A percentile compares a stretch with the other conserved stretches of the same genome.
These are phyloP conservation scores for Paraconiothyrium brasiliense DNA, from an alignment of 2,329 filamentous ascomycete species.

Conservation along the genomic window DNA sequence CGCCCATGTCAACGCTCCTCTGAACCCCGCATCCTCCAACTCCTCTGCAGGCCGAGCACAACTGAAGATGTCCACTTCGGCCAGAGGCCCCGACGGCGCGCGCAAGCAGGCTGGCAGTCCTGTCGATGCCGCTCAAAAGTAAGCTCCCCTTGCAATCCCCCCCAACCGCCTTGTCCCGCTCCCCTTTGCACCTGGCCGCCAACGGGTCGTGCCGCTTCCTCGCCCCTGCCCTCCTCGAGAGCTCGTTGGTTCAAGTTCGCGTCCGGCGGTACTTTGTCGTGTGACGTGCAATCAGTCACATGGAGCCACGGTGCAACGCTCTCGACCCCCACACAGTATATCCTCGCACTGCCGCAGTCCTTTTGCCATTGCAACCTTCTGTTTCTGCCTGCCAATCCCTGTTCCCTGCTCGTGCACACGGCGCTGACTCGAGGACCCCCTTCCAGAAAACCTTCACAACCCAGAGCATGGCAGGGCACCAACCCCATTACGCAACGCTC, in stretches of 20 bases:
- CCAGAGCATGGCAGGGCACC: slow-evolving; percentile 69
- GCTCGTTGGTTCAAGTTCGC: slow-evolving; percentile 30
- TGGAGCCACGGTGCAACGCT: slow-evolving; percentile 45
- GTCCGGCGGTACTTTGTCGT: slow-evolving; percentile 34
- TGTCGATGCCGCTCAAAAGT: slow-evolving; percentile 64
- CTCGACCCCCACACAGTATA: slow-evolving; percentile 16
- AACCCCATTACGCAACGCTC: slow-evolving; percentile 69
- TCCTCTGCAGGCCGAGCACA: slow-evolving; percentile 53
- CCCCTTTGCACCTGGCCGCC: slow-evolving; percentile 13
- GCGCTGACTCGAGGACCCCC: slow-evolving; percentile 36
- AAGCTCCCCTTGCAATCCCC: slow-evolving; percentile 39
- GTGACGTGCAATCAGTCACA: slow-evolving; percentile 46
- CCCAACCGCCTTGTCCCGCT: neutral
- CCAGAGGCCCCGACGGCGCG: slow-evolving; percentile 61
- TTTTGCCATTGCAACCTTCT: slow-evolving; percentile 18
- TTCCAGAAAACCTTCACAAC: slow-evolving; percentile 60
- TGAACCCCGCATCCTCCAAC: slow-evolving; percentile 48
- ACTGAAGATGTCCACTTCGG: slow-evolving; percentile 60
- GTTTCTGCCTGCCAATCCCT: slow-evolving; percentile 14
- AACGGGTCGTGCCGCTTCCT: slow-evolving; percentile 10
- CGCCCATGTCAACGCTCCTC: slow-evolving; percentile 45
- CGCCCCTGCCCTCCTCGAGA: slow-evolving; percentile 28
- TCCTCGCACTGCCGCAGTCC: slow-evolving; percentile 21
- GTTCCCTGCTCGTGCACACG: slow-evolving; percentile 18
- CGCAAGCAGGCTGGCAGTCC: slow-evolving; percentile 67